These are phyloP conservation scores for Berkeleyomyces basicola DNA, from an alignment of 2,329 filamentous ascomycete species.

Conservation along the genomic window DNA sequence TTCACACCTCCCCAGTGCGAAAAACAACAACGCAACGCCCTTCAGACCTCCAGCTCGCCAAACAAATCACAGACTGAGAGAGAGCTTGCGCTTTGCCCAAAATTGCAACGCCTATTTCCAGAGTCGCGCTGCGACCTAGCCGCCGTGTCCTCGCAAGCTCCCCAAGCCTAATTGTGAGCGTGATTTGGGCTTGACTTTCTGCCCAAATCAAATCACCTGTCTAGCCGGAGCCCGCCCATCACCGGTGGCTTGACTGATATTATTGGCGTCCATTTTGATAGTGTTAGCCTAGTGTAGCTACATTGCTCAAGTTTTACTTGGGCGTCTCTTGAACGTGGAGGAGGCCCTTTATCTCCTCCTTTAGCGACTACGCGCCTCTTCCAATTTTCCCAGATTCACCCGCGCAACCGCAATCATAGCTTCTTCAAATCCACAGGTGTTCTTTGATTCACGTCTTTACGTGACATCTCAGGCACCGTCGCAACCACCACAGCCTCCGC, in stretches of 20 bases:
- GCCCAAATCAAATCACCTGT: background rate
- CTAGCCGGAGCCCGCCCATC: background rate
- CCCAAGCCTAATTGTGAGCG: background rate
- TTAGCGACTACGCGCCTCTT: constrained; percentile 11
- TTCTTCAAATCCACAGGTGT: constrained; percentile 7
- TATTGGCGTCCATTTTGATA: no score
- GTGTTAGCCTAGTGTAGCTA: background rate
- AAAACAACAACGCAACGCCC: constrained; percentile 5
- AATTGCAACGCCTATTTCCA: background rate
- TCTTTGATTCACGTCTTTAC: constrained; percentile 13
- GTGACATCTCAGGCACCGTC: constrained; percentile 11
- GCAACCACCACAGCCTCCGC: constrained; percentile 3
- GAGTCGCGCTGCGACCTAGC: background rate
- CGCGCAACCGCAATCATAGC: constrained; percentile 18
- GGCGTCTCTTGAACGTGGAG: background rate
- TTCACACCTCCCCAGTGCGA: constrained; percentile 10
- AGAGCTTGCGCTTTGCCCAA: background rate
- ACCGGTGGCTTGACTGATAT: background rate
- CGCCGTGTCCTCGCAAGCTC: background rate
- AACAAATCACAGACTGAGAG: constrained; percentile 9
- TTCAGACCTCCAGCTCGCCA: constrained; percentile 5
- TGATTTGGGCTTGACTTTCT: background rate
- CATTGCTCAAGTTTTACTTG: background rate
- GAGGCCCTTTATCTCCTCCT: constrained; percentile 13
- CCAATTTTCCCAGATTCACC: constrained; percentile 14